These are phyloP conservation scores for Panaeolus papilionaceus DNA, from an alignment of 768 basidiomycete genomes.

Conservation along the genomic window DNA sequence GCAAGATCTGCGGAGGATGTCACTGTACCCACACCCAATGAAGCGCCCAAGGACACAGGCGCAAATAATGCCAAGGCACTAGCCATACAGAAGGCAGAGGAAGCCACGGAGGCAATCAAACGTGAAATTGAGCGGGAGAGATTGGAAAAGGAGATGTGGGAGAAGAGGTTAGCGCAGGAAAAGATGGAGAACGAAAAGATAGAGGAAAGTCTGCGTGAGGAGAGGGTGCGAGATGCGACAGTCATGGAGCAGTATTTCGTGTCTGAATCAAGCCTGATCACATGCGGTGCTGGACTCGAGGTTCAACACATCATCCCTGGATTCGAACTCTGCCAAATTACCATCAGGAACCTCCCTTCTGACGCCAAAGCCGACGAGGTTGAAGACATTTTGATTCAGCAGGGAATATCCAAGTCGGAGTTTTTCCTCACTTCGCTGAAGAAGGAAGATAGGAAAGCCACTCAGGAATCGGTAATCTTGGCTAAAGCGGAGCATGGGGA, in stretches of 20 bases:
- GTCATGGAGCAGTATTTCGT: slow-evolving; percentile 41
- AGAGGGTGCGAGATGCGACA: slow-evolving; percentile 38
- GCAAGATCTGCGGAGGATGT: background rate
- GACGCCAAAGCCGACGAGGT: slow-evolving; percentile 48
- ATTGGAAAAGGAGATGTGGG: background rate
- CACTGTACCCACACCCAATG: background rate
- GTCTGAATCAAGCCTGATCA: slow-evolving; percentile 53
- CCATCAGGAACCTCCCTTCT: slow-evolving; percentile 50
- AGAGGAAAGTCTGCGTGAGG: background rate
- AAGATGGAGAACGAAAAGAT: background rate
- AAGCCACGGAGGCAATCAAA: background rate
- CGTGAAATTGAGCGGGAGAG: background rate
- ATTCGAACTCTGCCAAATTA: slow-evolving; percentile 58
- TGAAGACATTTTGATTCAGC: slow-evolving; percentile 46
- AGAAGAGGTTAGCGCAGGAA: background rate
- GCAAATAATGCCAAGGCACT: background rate
- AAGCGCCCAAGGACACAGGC: background rate
- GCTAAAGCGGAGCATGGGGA: slow-evolving; percentile 47
- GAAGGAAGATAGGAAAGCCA: slow-evolving; percentile 28
- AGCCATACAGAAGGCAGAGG: background rate
- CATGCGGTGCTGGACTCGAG: slow-evolving; percentile 56
- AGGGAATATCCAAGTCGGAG: slow-evolving; percentile 46
- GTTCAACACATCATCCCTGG: slow-evolving; percentile 51
- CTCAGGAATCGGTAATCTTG: slow-evolving; percentile 48
- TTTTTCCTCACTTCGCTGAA: slow-evolving; percentile 32